Evolutionary conservation across 2,329 filamentous ascomycete genomes (phyloP).

Genomic region (Pseudogymnoascus sp.): DNA sequence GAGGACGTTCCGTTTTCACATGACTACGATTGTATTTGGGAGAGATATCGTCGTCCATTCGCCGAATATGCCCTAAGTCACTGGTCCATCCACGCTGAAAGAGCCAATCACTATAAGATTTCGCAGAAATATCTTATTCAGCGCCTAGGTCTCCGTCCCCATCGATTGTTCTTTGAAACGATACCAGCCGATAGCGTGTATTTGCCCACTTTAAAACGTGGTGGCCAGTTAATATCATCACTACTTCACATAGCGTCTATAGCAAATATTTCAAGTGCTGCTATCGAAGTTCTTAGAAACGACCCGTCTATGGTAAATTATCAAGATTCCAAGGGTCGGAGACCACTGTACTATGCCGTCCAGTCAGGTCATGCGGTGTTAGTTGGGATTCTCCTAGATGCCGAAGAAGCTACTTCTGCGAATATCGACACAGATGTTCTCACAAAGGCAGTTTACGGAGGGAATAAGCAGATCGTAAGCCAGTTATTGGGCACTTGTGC

Average conservation of each 20-base stretch:
- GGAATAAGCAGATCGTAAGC: slow-evolving; percentile 7
- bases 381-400: slow-evolving; percentile 14
- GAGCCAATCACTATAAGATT: background rate
- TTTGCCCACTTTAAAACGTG: too few species aligned
- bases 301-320: background rate
- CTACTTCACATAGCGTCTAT: slow-evolving; percentile 13
- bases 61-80: background rate
- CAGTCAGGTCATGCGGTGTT: slow-evolving; percentile 12
- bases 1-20: background rate
- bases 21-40: too few species aligned
- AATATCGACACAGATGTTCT: background rate
- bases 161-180: background rate
- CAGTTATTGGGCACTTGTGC: slow-evolving; percentile 9
- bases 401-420: slow-evolving; percentile 7
- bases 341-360: slow-evolving; percentile 14
- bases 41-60: background rate
- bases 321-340: slow-evolving; percentile 11
- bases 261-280: slow-evolving; percentile 11
- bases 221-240: background rate
- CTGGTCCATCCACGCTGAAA: slow-evolving; percentile 15
- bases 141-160: background rate
- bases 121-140: background rate
- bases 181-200: too few species aligned
- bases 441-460: background rate
- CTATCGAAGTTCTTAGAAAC: background rate